Base-by-base conservation (phyloP, 306 rosid species). In the Corylus heterophylla region DNA sequence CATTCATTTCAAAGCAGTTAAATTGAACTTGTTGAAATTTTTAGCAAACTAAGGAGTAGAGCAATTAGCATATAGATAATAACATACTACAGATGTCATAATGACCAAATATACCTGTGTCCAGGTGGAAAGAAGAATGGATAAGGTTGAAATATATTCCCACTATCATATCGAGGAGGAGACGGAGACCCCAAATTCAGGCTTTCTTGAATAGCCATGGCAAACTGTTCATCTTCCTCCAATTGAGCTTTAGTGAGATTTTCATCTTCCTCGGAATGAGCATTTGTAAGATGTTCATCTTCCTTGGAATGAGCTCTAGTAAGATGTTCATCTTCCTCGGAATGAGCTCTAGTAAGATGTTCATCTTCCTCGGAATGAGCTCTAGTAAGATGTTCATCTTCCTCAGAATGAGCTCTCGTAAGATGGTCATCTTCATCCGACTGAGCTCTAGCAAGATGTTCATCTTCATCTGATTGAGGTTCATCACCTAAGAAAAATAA, bases 191-290 rank as follows among this genome's bases (percentile, higher is more conserved):
- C 78, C 51, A 83, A 52, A 76, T 78, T 86, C 83, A 91, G 82
- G 82, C 97, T 96, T 87, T 93, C 98, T 84, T 96, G 96, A 85
- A 93, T 82, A 67, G 99, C 99, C 85, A 83, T 87, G 31, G 99
- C 99, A 78, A 93, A 93, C 79, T 88, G 97, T 85, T 96, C 97
- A 83, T 95, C 99, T 83, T 94, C 98, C 81, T 91, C 98, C 69
- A 89, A 85, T 87, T 91, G 96, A 85, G 77, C 78, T 81, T 91
- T 91, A 42, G 80, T 76, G 78, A 59, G 59, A 74, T 76, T 79
- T 59, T 84, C 84, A 58, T 88, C 93, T 79, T 88, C 92, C 71
- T 85, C 92, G 18, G 75, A 66, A 73, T 75, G 80, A 86, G 73
- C 61, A 59, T 73, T 63, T n/a, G 78, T 78, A 72, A 42, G 76